Evolutionary conservation across 768 basidiomycete genomes (phyloP).

Genomic region (Rhodotorula kratochvilovae): DNA sequence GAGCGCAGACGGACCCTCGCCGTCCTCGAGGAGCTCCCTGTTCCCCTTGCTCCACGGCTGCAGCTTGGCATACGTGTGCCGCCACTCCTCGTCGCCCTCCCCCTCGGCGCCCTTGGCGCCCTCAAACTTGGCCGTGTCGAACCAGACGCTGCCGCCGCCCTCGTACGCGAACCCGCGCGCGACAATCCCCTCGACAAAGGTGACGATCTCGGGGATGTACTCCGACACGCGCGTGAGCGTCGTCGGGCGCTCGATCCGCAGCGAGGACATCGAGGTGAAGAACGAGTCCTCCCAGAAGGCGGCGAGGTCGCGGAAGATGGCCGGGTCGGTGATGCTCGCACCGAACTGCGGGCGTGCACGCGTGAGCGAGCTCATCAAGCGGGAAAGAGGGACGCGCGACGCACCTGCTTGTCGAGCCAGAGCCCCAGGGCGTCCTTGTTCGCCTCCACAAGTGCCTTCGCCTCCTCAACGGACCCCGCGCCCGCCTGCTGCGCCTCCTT

Average conservation of each 20-base stretch:
- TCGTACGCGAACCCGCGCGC: slow-evolving; percentile 76
- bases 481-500: slow-evolving; percentile 45
- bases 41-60: slow-evolving; percentile 97
- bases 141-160: slow-evolving; percentile 51
- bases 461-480: slow-evolving; percentile 10
- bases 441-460: slow-evolving; percentile 61
- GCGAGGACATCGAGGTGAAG: slow-evolving; percentile 85
- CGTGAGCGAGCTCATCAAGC: not conserved
- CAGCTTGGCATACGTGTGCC: slow-evolving; percentile 84
- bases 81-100: slow-evolving; percentile 46
- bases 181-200: slow-evolving; percentile 78
- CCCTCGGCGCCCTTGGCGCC: slow-evolving; percentile 50
- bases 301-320: slow-evolving; percentile 73
- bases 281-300: slow-evolving; percentile 84
- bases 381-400: slow-evolving; percentile 23
- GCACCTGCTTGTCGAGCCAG: slow-evolving; percentile 69
- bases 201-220: slow-evolving; percentile 89
- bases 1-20: slow-evolving; percentile 62
- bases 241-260: slow-evolving; percentile 80
- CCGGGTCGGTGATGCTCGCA: slow-evolving; percentile 75
- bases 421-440: slow-evolving; percentile 71
- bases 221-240: slow-evolving; percentile 92
- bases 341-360: slow-evolving; percentile 56
- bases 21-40: slow-evolving; percentile 78
- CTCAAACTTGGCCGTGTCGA: slow-evolving; percentile 51